phyloP scores from a whole-genome alignment of 2,329 filamentous ascomycete species.

The Scytalidium sp. region DNA sequence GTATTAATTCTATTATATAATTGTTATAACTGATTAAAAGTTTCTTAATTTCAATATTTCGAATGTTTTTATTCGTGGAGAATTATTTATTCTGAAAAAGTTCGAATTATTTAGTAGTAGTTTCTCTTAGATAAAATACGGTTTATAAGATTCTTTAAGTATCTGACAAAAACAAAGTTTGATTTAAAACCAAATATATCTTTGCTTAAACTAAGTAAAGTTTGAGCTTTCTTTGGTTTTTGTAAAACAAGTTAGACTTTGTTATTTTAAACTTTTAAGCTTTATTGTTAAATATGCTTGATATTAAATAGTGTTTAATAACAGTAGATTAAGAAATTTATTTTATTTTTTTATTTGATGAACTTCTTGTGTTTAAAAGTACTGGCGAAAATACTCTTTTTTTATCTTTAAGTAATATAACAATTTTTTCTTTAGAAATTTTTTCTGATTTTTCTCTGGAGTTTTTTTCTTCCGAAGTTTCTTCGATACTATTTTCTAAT shows the following conservation, averaged over 20 bases:
- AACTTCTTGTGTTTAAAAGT: neutral
- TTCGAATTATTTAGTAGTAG: neutral
- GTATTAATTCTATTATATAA: too few relatives aligned
- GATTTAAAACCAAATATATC: too few relatives aligned
- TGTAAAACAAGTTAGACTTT: too few relatives aligned
- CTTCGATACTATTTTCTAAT: neutral
- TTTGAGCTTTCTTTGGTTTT: too few relatives aligned
- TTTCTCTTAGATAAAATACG: neutral
- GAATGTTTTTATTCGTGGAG: neutral
- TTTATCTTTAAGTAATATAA: constrained; percentile 1
- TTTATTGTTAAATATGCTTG: too few relatives aligned
- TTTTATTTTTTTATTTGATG: neutral
- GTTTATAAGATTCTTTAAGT: too few relatives aligned
- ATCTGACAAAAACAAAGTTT: too few relatives aligned
- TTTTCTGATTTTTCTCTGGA: neutral
- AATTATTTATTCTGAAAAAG: neutral
- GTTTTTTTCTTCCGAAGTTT: neutral
- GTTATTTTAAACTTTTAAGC: too few relatives aligned
- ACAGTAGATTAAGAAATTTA: neutral
- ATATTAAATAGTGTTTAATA: too few relatives aligned
- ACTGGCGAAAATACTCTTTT: neutral
- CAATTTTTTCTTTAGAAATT: neutral
- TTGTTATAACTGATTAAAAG: neutral
- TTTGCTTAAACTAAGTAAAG: too few relatives aligned
- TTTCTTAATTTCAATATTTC: constrained; percentile 1